Percentiles rank a stretch among this genome's conserved stretches.
Evolutionary conservation across 768 basidiomycete genomes (phyloP).

Genomic region (Tricholomella constricta): DNA sequence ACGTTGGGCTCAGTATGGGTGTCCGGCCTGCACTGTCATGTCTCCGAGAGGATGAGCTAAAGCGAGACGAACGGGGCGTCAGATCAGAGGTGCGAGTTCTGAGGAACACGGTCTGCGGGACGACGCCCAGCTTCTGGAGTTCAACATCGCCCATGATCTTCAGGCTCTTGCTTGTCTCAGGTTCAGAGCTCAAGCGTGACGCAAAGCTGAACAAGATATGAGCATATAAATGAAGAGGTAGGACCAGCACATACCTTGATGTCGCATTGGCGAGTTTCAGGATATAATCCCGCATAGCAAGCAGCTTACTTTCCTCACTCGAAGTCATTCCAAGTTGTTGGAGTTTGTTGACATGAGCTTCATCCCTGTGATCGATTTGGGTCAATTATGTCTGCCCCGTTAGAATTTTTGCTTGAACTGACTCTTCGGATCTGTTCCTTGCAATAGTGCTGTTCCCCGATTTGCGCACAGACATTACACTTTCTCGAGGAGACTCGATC

Average conservation of each 20-base stretch:
- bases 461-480: constrained; percentile 66
- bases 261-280: constrained; percentile 79
- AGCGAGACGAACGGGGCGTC: constrained; percentile 40
- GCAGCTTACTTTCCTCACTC: constrained; percentile 81
- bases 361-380: constrained; percentile 58
- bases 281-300: constrained; percentile 88
- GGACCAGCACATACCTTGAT: constrained; percentile 56
- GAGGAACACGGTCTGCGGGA: constrained; percentile 90
- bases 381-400: constrained; percentile 3
- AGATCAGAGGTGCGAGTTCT: constrained; percentile 52
- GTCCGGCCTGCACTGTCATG: constrained; percentile 35
- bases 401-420: constrained; percentile 23
- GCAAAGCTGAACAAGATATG: constrained; percentile 51
- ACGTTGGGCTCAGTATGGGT: constrained; percentile 51
- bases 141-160: constrained; percentile 70
- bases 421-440: constrained; percentile 78
- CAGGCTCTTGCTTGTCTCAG: constrained; percentile 62
- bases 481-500: constrained; percentile 71
- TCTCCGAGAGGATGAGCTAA: constrained; percentile 39
- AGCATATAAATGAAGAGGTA: neutral
- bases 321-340: constrained; percentile 87
- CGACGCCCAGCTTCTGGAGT: constrained; percentile 84
- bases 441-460: constrained; percentile 42
- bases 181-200: constrained; percentile 62
- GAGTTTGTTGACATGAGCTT: constrained; percentile 70